Percentiles rank a stretch among this genome's conserved stretches.
phyloP scores from a whole-genome alignment of 495 filamentous ascomycete species.

The Rhizodiscina lignyota region DNA sequence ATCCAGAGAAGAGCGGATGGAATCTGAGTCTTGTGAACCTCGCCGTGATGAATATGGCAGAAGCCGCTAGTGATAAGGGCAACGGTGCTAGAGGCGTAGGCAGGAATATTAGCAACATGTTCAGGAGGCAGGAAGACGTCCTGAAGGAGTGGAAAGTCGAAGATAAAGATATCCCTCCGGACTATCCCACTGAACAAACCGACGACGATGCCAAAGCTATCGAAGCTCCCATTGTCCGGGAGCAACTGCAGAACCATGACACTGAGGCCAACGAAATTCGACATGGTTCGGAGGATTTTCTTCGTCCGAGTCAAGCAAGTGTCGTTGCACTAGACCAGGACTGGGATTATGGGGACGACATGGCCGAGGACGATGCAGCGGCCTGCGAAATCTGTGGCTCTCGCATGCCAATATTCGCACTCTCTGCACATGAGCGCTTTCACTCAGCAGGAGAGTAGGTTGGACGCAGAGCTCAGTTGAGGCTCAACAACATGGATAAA shows the following conservation, averaged over 20 bases:
- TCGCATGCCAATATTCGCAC: slow-evolving; percentile 53
- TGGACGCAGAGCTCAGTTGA: too few species aligned
- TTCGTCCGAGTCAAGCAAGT: slow-evolving; percentile 10
- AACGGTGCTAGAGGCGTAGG: slow-evolving; percentile 19
- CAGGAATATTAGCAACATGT: slow-evolving; percentile 24
- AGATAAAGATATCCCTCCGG: slow-evolving; percentile 24
- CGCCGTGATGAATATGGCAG: slow-evolving; percentile 71
- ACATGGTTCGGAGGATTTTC: not conserved
- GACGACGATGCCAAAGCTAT: slow-evolving; percentile 1
- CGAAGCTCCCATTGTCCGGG: slow-evolving; percentile 1
- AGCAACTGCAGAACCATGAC: too few species aligned
- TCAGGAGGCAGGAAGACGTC: slow-evolving; percentile 40
- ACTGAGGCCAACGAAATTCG: too few species aligned
- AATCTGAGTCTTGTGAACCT: slow-evolving; percentile 72
- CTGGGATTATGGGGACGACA: slow-evolving; percentile 22
- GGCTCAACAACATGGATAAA: too few species aligned
- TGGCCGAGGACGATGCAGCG: slow-evolving; percentile 17
- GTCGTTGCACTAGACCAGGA: slow-evolving; percentile 30
- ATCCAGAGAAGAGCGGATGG: slow-evolving; percentile 54
- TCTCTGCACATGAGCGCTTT: slow-evolving; percentile 54
- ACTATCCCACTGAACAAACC: too few species aligned
- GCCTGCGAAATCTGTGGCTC: slow-evolving; percentile 44
- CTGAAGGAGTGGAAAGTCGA: slow-evolving; percentile 45
- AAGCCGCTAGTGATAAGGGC: slow-evolving; percentile 28
- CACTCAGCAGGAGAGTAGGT: too few species aligned